These are phyloP conservation scores for Nannizziopsis arthrosporioides DNA, from an alignment of 2,329 filamentous ascomycete genomes.

Conservation along the genomic window DNA sequence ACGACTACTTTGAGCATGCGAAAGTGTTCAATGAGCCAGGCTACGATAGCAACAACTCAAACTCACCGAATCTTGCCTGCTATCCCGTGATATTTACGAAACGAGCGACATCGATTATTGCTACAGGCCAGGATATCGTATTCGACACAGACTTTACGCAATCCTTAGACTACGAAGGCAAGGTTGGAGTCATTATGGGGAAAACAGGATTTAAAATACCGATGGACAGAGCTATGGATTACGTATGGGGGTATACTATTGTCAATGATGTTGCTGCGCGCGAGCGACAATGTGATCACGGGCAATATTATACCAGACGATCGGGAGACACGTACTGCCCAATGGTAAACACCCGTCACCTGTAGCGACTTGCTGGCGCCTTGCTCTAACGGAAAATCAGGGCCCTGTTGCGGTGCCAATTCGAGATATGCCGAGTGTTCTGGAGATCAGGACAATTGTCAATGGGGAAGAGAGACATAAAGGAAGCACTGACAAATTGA, in stretches of 20 bases:
- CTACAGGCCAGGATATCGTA: conserved; percentile 37
- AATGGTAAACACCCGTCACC: conserved; percentile 30
- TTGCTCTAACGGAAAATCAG: conserved; percentile 17
- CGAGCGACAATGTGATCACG: conserved; percentile 46
- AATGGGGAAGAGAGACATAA: conserved; percentile 44
- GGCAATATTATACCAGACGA: conserved; percentile 51
- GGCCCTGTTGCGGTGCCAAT: conserved; percentile 44
- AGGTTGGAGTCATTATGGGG: conserved; percentile 47
- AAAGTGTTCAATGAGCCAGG: conserved; percentile 47
- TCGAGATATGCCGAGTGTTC: conserved; percentile 32
- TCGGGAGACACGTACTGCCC: conserved; percentile 46
- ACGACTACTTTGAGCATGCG: conserved; percentile 48
- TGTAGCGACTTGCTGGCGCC: background rate
- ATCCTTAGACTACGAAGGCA: conserved; percentile 46
- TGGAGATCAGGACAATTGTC: conserved; percentile 36
- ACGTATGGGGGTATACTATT: conserved; percentile 48
- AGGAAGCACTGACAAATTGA: conserved; percentile 38
- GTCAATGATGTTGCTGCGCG: conserved; percentile 48
- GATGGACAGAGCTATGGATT: conserved; percentile 37
- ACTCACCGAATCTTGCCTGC: conserved; percentile 42
- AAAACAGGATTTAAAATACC: conserved; percentile 36
- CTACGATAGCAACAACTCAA: conserved; percentile 39
- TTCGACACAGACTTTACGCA: conserved; percentile 39
- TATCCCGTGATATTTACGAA: conserved; percentile 42
- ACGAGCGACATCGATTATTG: conserved; percentile 41